These are phyloP conservation scores for Colletotrichum orbiculare DNA, from an alignment of 2,329 filamentous ascomycete species.

Conservation along the genomic window DNA sequence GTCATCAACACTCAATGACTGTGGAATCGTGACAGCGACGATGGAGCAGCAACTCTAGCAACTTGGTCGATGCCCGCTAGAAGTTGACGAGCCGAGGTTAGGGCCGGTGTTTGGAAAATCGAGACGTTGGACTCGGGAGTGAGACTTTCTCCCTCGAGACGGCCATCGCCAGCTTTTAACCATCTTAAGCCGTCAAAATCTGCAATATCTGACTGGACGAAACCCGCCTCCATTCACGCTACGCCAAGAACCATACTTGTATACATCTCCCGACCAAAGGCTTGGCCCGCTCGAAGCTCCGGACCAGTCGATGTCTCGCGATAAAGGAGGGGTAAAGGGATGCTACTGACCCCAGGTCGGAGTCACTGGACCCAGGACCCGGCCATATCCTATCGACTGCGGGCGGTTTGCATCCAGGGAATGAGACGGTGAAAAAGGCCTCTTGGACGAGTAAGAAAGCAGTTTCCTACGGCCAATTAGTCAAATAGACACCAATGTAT, in stretches of 20 bases:
- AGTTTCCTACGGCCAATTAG: slow-evolving; percentile 22
- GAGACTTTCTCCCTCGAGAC: background rate
- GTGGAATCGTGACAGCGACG: slow-evolving; percentile 3
- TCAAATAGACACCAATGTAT: slow-evolving; percentile 3
- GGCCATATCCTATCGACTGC: slow-evolving; percentile 19
- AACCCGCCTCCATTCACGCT: background rate
- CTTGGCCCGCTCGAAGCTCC: slow-evolving; percentile 25
- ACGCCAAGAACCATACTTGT: slow-evolving; percentile 1
- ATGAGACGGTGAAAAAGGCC: too few species aligned
- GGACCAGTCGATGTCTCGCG: slow-evolving; percentile 27
- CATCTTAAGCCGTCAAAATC: background rate
- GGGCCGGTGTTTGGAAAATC: background rate
- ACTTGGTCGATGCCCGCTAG: too few species aligned
- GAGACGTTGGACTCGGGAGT: background rate
- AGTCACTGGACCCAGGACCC: slow-evolving; percentile 13
- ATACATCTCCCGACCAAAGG: slow-evolving; percentile 4
- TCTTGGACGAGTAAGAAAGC: background rate
- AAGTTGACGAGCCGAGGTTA: too few species aligned
- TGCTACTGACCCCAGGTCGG: slow-evolving; percentile 1
- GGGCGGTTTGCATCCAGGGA: too few species aligned
- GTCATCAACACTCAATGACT: slow-evolving; percentile 3
- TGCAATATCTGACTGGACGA: background rate
- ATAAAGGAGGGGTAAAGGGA: slow-evolving; percentile 31
- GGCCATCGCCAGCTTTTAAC: slow-evolving; percentile 21
- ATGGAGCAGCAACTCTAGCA: slow-evolving; percentile 1